Evolutionary conservation across 768 basidiomycete species (phyloP).

Genomic region (Suillus americanus): DNA sequence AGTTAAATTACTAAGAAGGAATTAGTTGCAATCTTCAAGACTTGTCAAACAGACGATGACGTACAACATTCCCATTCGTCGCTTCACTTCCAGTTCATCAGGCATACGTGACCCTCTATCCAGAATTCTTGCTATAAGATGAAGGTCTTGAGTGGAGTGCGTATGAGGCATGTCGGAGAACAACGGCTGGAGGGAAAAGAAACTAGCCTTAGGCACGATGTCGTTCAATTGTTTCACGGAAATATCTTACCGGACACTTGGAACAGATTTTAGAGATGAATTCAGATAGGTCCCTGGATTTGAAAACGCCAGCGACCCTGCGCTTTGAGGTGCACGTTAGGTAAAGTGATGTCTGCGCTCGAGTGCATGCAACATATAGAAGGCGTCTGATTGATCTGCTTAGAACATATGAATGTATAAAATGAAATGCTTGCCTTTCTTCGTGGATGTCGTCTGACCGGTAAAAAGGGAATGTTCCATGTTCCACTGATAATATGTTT

Average conservation of each 20-base stretch:
- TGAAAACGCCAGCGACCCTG: constrained; percentile 54
- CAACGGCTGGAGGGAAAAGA: constrained; percentile 23
- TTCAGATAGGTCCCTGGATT: constrained; percentile 50
- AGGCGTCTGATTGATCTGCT: constrained; percentile 52
- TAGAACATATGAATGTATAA: neutral
- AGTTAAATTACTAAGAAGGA: neutral
- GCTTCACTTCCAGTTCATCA: constrained; percentile 41
- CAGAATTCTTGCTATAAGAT: constrained; percentile 55
- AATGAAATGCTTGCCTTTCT: constrained; percentile 54
- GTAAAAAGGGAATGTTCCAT: constrained; percentile 74
- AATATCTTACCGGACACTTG: constrained; percentile 40
- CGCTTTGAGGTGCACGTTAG: constrained; percentile 49
- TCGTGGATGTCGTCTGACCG: constrained; percentile 76
- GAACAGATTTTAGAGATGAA: constrained; percentile 52
- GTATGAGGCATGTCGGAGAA: constrained; percentile 47
- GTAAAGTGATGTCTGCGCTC: constrained; percentile 74
- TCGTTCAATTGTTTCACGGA: constrained; percentile 18
- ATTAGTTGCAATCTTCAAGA: neutral
- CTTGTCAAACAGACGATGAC: neutral
- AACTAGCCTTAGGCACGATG: neutral
- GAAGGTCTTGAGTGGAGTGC: constrained; percentile 43
- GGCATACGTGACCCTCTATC: constrained; percentile 37
- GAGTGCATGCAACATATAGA: constrained; percentile 87
- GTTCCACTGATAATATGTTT: constrained; percentile 49
- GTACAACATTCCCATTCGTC: constrained; percentile 49